Evolutionary conservation across 768 basidiomycete species (phyloP).

Genomic region (Tylopilus sp.): DNA sequence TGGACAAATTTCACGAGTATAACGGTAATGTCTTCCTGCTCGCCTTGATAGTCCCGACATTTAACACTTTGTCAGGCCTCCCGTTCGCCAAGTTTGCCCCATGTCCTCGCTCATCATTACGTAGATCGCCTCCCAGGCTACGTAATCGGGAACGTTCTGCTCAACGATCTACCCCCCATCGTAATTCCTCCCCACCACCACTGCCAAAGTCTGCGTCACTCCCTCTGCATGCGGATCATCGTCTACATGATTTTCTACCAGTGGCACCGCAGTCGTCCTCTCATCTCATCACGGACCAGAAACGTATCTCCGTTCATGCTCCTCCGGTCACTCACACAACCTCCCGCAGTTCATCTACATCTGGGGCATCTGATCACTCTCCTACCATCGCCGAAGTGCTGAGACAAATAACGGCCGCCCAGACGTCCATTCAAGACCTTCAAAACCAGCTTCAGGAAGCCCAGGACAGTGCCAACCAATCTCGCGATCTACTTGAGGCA

Average conservation of each 20-base stretch:
- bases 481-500: slow-evolving; percentile 61
- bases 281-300: slow-evolving; percentile 22
- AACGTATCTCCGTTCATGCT: slow-evolving; percentile 25
- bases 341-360: slow-evolving; percentile 23
- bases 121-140: slow-evolving; percentile 53
- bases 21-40: slow-evolving; percentile 45
- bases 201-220: slow-evolving; percentile 79
- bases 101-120: slow-evolving; percentile 38
- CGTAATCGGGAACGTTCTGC: slow-evolving; percentile 56
- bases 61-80: slow-evolving; percentile 37
- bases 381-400: slow-evolving; percentile 72
- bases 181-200: slow-evolving; percentile 78
- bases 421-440: slow-evolving; percentile 62
- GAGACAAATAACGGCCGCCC: slow-evolving; percentile 64
- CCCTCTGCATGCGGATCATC: slow-evolving; percentile 61
- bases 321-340: slow-evolving; percentile 23
- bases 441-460: slow-evolving; percentile 66
- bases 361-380: slow-evolving; percentile 50
- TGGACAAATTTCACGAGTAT: slow-evolving; percentile 67
- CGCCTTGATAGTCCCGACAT: neutral
- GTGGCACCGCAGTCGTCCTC: slow-evolving; percentile 23
- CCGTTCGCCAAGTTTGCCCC: slow-evolving; percentile 49
- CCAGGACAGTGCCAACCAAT: slow-evolving; percentile 51
- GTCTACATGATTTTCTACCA: slow-evolving; percentile 26
- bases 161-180: slow-evolving; percentile 41